These are phyloP conservation scores for Spizellomyces sp. DNA, from an alignment of 192 early-diverging fungal genomes.

Conservation along the genomic window DNA sequence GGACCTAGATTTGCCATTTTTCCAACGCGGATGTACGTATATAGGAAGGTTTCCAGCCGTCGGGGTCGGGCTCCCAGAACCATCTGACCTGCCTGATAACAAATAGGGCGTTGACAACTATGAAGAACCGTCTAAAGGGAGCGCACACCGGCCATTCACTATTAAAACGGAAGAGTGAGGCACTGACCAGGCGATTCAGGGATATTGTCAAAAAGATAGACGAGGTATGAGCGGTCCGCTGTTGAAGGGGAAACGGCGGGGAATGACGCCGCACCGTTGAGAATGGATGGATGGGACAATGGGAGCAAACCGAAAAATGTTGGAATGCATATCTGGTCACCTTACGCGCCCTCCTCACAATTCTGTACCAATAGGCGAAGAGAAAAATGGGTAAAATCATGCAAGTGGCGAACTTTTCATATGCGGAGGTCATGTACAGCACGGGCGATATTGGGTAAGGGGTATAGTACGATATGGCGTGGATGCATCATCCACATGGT, in stretches of 20 bases:
- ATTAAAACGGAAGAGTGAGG: conserved; percentile 97
- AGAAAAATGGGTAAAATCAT: conserved; percentile 98
- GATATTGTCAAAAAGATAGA: conserved; percentile 96
- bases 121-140: conserved; percentile 95
- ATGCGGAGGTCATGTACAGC: conserved; percentile 95
- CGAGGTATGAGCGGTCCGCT: conserved; percentile 61
- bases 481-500: not conserved
- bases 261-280: not conserved
- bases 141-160: conserved; percentile 98
- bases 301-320: not conserved
- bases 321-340: not conserved
- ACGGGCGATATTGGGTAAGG: conserved; percentile 91
- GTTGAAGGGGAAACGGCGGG: not conserved
- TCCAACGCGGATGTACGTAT: conserved; percentile 89
- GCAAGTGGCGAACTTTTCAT: conserved; percentile 96
- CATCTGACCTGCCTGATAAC: not conserved
- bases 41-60: not conserved
- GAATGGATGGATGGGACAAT: conserved; percentile 3
- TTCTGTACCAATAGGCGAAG: conserved; percentile 68
- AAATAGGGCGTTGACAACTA: conserved; percentile 87
- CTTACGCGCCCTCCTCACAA: too few relatives aligned
- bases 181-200: conserved; percentile 92
- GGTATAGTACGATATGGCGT: not conserved
- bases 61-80: not conserved
- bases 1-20: conserved; percentile 80